Evolutionary conservation across 805 yeast species (phyloP), one percentile per base, ranked within the genome.

Genomic region (Tetrapisispora fleetii): DNA sequence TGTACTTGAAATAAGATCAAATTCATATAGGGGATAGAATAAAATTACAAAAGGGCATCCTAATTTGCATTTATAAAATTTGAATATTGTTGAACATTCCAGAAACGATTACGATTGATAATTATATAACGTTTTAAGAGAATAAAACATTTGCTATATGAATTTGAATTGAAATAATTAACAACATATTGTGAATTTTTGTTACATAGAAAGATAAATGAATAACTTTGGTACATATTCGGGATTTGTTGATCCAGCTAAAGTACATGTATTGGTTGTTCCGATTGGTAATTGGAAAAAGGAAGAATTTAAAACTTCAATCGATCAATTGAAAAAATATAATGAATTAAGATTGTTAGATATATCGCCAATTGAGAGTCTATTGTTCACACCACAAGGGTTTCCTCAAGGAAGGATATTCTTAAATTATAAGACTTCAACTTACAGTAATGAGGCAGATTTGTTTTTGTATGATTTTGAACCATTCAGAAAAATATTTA

Each of bases 391-490:
- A 55, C 96, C 98, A 1, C 93, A 83, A 58, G 82, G 83, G 0
- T 85, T 79, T 57, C 96, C 97, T 1, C 74, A 75, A 45, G 98
- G 98, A 0, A 68, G 83, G 45, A 65, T 91, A 1, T 63, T 80
- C 14, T 85, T 76, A 58, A 81, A 80, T 48, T 79, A 79, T 53
- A 64, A 67, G 13, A 47, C 50, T 2, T 64, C 75, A 1, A 56
- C 75, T 0, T 69, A 49, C 9, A 52, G 75, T 1, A 82, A 78
- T 48, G 73, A 72, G n/a, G 80, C 78, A 38, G 74, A 83, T 27
- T 65, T 81, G 7, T 81, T 84, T 47, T 69, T 91, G 39, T 86
- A 84, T 55, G 98, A 91, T 64, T 80, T 91, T 53, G 97, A 93
- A 66, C 95, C 96, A 1, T 88, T 77, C 65, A 68, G 97, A 46